Evolutionary conservation across 2,329 filamentous ascomycete species (phyloP).

Genomic region (Immersiporthe knoxdaviesiana): DNA sequence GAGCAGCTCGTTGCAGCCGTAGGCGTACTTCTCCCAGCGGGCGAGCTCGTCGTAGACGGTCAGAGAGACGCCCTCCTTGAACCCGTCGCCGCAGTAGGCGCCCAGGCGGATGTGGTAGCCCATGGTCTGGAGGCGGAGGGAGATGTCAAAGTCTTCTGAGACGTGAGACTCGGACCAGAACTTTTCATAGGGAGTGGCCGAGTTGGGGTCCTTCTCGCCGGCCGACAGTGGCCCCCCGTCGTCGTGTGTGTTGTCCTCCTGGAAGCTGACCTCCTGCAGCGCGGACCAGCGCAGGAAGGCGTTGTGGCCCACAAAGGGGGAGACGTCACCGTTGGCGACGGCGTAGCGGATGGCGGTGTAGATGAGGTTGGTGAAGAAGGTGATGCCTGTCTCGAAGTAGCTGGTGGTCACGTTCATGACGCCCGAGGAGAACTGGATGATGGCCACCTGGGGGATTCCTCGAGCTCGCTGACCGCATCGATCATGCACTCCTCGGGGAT

Average conservation of each 20-base stretch:
- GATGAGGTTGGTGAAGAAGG: conserved; percentile 74
- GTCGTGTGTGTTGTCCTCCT: conserved; percentile 57
- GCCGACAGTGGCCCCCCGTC: neutral
- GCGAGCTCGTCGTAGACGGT: conserved; percentile 85
- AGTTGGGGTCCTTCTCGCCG: conserved; percentile 18
- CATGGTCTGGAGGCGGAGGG: conserved; percentile 71
- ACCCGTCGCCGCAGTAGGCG: conserved; percentile 74
- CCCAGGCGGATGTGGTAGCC: conserved; percentile 75
- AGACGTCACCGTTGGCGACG: conserved; percentile 77
- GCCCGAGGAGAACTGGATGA: conserved; percentile 76
- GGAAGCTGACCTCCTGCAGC: conserved; percentile 72
- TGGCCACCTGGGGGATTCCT: conserved; percentile 78
- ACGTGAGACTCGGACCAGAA: conserved; percentile 83
- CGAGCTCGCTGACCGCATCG: conserved; percentile 81
- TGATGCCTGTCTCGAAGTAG: conserved; percentile 73
- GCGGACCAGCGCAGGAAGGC: conserved; percentile 76
- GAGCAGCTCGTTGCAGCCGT: conserved; percentile 80
- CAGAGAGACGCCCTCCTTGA: conserved; percentile 81
- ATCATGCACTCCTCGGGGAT: conserved; percentile 77
- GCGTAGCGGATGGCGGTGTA: conserved; percentile 78
- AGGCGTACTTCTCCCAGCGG: conserved; percentile 86
- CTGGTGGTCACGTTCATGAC: conserved; percentile 79
- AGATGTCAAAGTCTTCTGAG: conserved; percentile 83
- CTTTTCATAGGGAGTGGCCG: conserved; percentile 61
- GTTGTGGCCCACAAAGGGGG: conserved; percentile 82